Evolutionary conservation across 371 early-diverging fungal genomes (phyloP).

Genomic region (Fennellomyces sp.): DNA sequence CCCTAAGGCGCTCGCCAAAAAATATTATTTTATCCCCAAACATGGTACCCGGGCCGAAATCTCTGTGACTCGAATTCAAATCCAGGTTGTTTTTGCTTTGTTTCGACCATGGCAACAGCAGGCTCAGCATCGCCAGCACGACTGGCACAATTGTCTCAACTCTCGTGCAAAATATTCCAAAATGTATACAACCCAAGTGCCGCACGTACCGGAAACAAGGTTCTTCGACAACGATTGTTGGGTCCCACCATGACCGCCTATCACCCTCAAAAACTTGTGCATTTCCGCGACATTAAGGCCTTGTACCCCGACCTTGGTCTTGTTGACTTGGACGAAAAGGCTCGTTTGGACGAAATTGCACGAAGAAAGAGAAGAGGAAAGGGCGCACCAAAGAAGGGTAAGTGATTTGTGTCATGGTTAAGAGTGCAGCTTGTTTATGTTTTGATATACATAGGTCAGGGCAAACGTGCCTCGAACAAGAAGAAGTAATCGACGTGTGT

Average conservation of each 20-base stretch:
- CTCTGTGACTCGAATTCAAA: too few species aligned
- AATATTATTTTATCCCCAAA: too few species aligned
- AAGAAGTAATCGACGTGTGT: conserved; percentile 42
- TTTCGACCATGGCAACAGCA: conserved; percentile 7
- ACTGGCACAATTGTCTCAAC: conserved; percentile 59
- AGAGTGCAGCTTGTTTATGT: background rate
- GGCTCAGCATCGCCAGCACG: conserved; percentile 21
- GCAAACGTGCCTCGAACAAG: conserved; percentile 66
- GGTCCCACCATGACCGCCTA: conserved; percentile 71
- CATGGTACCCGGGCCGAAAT: too few species aligned
- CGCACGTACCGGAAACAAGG: conserved; percentile 74
- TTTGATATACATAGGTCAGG: conserved; percentile 46
- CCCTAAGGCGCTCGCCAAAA: too few species aligned
- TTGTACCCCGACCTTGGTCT: conserved; percentile 63
- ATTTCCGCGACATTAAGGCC: conserved; percentile 63
- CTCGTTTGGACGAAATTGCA: conserved; percentile 70
- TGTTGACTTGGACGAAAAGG: conserved; percentile 67
- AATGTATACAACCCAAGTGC: conserved; percentile 75
- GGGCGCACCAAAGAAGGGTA: conserved; percentile 85
- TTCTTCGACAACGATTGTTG: conserved; percentile 67
- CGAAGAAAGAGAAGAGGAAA: conserved; percentile 77
- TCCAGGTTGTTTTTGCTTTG: background rate
- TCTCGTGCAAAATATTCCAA: conserved; percentile 69
- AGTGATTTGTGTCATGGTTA: conserved; percentile 1
- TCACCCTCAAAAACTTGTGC: conserved; percentile 64